Base-by-base conservation (phyloP, 768 basidiomycete genomes). In the Fistulinella prunicolor region DNA sequence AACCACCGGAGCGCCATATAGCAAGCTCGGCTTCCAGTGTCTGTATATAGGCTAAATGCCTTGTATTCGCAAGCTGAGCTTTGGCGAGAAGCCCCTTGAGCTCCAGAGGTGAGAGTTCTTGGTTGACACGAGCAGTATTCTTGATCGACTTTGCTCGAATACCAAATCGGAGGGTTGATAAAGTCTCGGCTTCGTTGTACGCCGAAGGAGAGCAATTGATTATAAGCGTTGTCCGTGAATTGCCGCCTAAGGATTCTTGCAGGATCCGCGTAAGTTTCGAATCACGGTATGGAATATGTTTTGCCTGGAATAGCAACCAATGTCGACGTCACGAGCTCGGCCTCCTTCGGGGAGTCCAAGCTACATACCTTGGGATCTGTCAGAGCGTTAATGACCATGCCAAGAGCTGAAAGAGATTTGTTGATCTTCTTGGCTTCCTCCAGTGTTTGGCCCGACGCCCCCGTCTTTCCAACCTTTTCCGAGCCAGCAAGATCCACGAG, bases 341-440 rank as follows among this genome's bases (percentile, higher is more conserved):
- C 16, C 22, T 17, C 36, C n/a, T 38, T 32, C 32, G 9, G 16
- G 21, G 29, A 38, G 20, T 32, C 16, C 36, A 37, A 39, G 40
- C 29, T 28, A 61, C 78, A 46, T 55, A 89, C 95, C 81, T 98
- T 99, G 52, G 85, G 76, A 62, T 99, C 96, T 6, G 96, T 99
- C 53, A 99, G 72, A 4, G 95, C 94, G 59, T 99, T 99, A 64
- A 99, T 99, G 62, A 99, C 96, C 94, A 98, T 98, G 30, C 96
- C 96, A 54, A 99, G 80, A 10, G 96, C 96, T 16, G 93, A 95
- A 22, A 99, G 73, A 23, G 89, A 93, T 70, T 99, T 99, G 75
- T 99, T 99, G 73, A 99, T 99, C 79, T 99, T 99, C 83, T 99
- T 99, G 13, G 96, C 96, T 70, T 99, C 96, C 69, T 99, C 96